These are phyloP conservation scores for Allomyces arbusculus DNA, from an alignment of 192 early-diverging fungal species.

Conservation along the genomic window DNA sequence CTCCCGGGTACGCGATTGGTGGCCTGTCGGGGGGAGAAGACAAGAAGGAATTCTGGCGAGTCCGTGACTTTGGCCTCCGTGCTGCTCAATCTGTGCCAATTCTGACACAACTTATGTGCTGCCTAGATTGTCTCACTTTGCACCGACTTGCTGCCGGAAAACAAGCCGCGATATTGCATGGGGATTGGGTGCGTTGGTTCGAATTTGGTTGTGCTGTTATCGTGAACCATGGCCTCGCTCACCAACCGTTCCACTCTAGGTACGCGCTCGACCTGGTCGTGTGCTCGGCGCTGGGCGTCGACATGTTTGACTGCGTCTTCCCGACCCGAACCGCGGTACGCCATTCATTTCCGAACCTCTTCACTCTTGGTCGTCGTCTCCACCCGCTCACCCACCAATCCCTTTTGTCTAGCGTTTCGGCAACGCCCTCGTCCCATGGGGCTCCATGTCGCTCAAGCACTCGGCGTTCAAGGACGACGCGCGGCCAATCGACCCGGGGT, in stretches of 20 bases:
- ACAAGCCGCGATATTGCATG: conserved; percentile 82
- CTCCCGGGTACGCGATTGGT: conserved; percentile 70
- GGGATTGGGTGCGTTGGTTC: conserved; percentile 43
- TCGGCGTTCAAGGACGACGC: conserved; percentile 39
- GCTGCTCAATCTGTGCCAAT: not conserved
- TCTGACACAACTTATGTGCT: not conserved
- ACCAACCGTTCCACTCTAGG: conserved; percentile 5
- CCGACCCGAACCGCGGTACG: conserved; percentile 62
- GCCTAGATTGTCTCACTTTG: conserved; percentile 34
- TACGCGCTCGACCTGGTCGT: conserved; percentile 69
- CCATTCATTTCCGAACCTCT: not conserved
- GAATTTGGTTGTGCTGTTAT: not conserved
- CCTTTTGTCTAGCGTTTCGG: conserved; percentile 39
- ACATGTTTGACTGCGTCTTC: conserved; percentile 84
- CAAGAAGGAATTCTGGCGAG: conserved; percentile 67
- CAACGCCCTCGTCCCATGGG: conserved; percentile 54
- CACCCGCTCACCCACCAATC: not conserved
- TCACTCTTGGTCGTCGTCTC: not conserved
- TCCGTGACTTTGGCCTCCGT: conserved; percentile 11
- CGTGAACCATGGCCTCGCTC: not conserved
- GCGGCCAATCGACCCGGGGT: conserved; percentile 52
- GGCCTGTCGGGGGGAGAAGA: conserved; percentile 71
- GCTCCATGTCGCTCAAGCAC: conserved; percentile 40
- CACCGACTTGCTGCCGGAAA: conserved; percentile 56
- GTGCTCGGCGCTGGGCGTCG: conserved; percentile 65